Conservation (phyloP, 2,329 filamentous ascomycete species). For the Penicillium sp. region DNA sequence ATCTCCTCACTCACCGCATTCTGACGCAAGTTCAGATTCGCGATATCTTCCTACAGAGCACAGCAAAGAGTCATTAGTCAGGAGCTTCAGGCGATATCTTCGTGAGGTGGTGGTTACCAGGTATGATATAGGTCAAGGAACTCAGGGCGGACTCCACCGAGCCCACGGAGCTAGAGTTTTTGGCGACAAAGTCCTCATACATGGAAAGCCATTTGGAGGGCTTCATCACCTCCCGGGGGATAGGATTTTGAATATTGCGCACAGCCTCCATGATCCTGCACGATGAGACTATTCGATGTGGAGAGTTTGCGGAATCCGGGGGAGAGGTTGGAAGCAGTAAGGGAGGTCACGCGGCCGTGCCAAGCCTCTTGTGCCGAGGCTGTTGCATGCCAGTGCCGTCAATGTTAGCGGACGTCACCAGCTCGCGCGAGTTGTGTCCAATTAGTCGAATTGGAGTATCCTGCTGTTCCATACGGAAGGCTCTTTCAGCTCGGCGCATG, state of each 20-base stretch:
- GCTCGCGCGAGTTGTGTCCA: no score
- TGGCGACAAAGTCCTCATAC: slow-evolving; percentile 74
- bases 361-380: slow-evolving; percentile 27
- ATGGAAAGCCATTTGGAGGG: slow-evolving; percentile 37
- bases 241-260: slow-evolving; percentile 22
- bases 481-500: no score
- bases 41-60: slow-evolving; percentile 35
- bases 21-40: slow-evolving; percentile 63
- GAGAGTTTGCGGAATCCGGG: slow-evolving; percentile 6
- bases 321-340: slow-evolving; percentile 5
- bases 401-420: no score
- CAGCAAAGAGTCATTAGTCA: background rate
- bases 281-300: slow-evolving; percentile 7
- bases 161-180: slow-evolving; percentile 87
- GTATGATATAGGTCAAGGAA: slow-evolving; percentile 92
- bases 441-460: no score
- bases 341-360: slow-evolving; percentile 18
- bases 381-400: slow-evolving; percentile 7
- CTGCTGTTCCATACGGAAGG: no score
- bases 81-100: background rate
- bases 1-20: slow-evolving; percentile 1
- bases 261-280: slow-evolving; percentile 29
- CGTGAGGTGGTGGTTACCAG: slow-evolving; percentile 45
- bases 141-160: slow-evolving; percentile 92
- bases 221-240: slow-evolving; percentile 27